Conservation (phyloP, 805 yeast genomes). For the Ogataea nonfermentans region DNA sequence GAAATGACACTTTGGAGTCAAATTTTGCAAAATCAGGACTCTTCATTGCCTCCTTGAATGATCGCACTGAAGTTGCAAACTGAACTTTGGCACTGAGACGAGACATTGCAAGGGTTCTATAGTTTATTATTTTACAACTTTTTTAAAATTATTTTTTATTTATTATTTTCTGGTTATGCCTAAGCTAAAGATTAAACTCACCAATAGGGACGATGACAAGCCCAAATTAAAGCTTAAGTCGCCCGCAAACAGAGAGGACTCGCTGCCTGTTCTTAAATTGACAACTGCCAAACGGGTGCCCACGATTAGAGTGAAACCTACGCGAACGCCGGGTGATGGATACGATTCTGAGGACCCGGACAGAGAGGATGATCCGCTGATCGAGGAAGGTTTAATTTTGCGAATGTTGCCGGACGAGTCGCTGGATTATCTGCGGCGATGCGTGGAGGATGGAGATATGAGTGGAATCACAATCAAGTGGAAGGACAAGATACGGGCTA, state of each 20-base stretch:
- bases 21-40: slow-evolving; percentile 7
- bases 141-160: neutral
- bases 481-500: slow-evolving; percentile 78
- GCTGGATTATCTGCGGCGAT: slow-evolving; percentile 68
- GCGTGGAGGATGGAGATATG: slow-evolving; percentile 74
- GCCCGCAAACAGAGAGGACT: slow-evolving; percentile 5
- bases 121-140: neutral
- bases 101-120: neutral
- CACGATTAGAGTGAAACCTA: slow-evolving; percentile 52
- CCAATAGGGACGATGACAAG: slow-evolving; percentile 18
- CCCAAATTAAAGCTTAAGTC: slow-evolving; percentile 29
- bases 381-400: slow-evolving; percentile 82
- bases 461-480: slow-evolving; percentile 73
- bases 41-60: slow-evolving; percentile 12
- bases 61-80: slow-evolving; percentile 5
- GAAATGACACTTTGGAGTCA: slow-evolving; percentile 14
- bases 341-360: slow-evolving; percentile 97
- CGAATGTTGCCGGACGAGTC: slow-evolving; percentile 70
- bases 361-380: slow-evolving; percentile 87
- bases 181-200: slow-evolving; percentile 26
- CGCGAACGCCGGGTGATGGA: slow-evolving; percentile 87
- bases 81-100: neutral
- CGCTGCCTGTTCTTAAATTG: slow-evolving; percentile 31
- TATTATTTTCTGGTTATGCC: slow-evolving; percentile 17
- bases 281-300: slow-evolving; percentile 42